These are phyloP conservation scores for Scedosporium apiospermum DNA, from an alignment of 2,329 filamentous ascomycete species.

Conservation along the genomic window DNA sequence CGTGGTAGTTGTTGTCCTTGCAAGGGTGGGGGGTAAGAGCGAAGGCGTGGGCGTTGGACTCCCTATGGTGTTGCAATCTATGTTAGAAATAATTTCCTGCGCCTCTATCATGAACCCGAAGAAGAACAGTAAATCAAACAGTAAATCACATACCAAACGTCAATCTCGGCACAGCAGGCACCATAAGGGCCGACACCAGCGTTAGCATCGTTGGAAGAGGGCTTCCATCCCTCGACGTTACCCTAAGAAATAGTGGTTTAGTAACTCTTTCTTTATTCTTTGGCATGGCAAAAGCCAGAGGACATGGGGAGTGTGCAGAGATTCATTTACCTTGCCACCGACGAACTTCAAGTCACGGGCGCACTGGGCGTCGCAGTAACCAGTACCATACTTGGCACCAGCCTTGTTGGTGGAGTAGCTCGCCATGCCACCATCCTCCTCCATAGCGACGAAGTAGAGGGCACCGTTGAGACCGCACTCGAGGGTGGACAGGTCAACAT, in stretches of 20 bases:
- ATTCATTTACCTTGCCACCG: constrained; percentile 28
- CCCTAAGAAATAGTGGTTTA: background rate
- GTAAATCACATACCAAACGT: constrained; percentile 41
- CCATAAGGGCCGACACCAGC: constrained; percentile 42
- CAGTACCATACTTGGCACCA: constrained; percentile 45
- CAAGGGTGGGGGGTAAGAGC: constrained; percentile 50
- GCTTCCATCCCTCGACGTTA: constrained; percentile 40
- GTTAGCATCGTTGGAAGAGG: constrained; percentile 44
- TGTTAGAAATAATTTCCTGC: background rate
- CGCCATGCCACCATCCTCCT: constrained; percentile 37
- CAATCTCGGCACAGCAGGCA: constrained; percentile 54
- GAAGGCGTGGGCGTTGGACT: constrained; percentile 45
- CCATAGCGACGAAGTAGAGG: constrained; percentile 51
- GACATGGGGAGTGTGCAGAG: background rate
- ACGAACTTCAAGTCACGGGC: constrained; percentile 39
- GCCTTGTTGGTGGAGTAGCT: constrained; percentile 33
- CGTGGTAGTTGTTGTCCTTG: constrained; percentile 28
- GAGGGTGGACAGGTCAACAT: constrained; percentile 54
- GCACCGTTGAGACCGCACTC: constrained; percentile 58
- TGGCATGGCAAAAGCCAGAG: background rate
- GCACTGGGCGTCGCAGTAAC: constrained; percentile 41
- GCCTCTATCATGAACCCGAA: background rate
- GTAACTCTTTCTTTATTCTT: background rate
- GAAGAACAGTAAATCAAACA: too few relatives aligned
- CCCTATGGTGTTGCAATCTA: constrained; percentile 29